These are phyloP conservation scores for Hypoxylon trugodes DNA, from an alignment of 495 filamentous ascomycete species.

Conservation along the genomic window DNA sequence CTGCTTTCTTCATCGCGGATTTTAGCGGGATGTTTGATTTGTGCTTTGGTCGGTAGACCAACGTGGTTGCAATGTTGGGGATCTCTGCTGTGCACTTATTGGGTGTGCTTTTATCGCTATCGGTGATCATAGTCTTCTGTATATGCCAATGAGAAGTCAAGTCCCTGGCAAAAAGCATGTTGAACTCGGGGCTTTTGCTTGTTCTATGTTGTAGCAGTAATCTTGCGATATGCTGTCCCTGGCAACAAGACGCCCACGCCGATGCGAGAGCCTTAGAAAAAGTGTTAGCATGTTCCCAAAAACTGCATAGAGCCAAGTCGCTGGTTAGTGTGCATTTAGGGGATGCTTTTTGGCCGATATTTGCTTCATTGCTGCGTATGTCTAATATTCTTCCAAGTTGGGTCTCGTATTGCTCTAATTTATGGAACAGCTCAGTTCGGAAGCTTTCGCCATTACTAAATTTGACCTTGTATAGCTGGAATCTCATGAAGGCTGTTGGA, in stretches of 20 bases:
- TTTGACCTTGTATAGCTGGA: constrained; percentile 35
- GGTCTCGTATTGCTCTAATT: constrained; percentile 34
- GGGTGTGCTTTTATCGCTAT: not conserved
- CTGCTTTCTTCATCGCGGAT: too few relatives aligned
- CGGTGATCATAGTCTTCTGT: constrained; percentile 16
- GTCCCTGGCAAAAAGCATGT: constrained; percentile 27
- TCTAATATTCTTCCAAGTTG: constrained; percentile 37
- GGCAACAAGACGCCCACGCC: constrained; percentile 45
- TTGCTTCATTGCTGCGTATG: constrained; percentile 30
- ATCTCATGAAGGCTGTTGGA: constrained; percentile 1
- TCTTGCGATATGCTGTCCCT: constrained; percentile 39
- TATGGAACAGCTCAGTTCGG: constrained; percentile 32
- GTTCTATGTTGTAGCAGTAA: constrained; percentile 46
- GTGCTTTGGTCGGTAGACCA: not conserved
- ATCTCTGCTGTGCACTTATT: not conserved
- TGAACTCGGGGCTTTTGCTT: constrained; percentile 34
- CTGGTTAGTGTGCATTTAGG: not conserved
- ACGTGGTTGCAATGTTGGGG: not conserved
- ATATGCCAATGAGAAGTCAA: constrained; percentile 7
- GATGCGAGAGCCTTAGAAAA: constrained; percentile 34
- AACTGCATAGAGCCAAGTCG: constrained; percentile 22
- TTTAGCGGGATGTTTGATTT: not conserved
- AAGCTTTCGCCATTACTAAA: constrained; percentile 30
- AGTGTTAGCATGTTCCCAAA: constrained; percentile 39
- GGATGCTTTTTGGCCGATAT: not conserved